phyloP scores from a whole-genome alignment of 2,329 filamentous ascomycete species.

The Shiraia bambusicola region DNA sequence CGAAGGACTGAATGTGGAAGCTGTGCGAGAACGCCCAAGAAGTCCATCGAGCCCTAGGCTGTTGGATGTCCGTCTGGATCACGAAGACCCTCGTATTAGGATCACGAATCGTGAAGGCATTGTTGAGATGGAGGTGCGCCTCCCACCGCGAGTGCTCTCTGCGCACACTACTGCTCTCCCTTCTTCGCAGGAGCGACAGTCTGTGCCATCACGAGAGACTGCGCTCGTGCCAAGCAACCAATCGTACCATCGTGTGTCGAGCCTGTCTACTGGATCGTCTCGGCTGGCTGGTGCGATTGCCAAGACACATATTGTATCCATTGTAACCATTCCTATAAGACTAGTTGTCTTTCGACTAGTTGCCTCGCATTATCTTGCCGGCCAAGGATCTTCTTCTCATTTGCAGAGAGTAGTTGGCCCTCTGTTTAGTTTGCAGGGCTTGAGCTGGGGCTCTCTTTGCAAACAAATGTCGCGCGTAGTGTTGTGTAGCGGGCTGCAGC shows the following conservation, averaged over 20 bases:
- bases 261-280: constrained; percentile 37
- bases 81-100: constrained; percentile 41
- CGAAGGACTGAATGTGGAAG: constrained; percentile 7
- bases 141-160: constrained; percentile 36
- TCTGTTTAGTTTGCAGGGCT: constrained; percentile 8
- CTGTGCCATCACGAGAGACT: constrained; percentile 7
- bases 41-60: constrained; percentile 30
- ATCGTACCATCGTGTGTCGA: constrained; percentile 37
- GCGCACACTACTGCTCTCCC: constrained; percentile 24
- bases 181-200: constrained; percentile 7
- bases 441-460: constrained; percentile 23
- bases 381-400: constrained; percentile 8
- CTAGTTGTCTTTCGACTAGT: constrained; percentile 33
- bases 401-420: constrained; percentile 11
- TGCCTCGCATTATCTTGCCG: constrained; percentile 32
- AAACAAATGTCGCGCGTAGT: constrained; percentile 34
- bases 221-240: constrained; percentile 6
- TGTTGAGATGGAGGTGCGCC: constrained; percentile 43
- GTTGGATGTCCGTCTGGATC: constrained; percentile 25
- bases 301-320: constrained; percentile 35
- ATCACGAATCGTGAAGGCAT: constrained; percentile 43
- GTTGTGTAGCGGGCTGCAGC: constrained; percentile 35
- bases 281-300: constrained; percentile 36
- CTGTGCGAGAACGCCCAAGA: constrained; percentile 16
- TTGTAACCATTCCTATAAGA: constrained; percentile 35